Conservation (phyloP, 495 filamentous ascomycete species). For the Entonaema liquescens region DNA sequence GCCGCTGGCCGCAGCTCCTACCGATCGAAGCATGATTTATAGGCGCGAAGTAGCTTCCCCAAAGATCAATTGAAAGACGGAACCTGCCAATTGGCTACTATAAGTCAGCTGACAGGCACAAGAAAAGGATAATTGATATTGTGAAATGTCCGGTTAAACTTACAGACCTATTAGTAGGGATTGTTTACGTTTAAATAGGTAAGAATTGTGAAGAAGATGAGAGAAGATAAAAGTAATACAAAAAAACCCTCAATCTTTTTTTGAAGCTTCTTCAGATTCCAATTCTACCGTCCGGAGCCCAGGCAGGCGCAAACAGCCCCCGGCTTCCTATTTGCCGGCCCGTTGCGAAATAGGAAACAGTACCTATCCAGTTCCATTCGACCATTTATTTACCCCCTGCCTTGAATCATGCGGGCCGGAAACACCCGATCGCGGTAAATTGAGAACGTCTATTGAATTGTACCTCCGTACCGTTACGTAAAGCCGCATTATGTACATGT, state of each 20-base stretch:
- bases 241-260: slow-evolving; percentile 23
- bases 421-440: slow-evolving; percentile 30
- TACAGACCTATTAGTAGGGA: slow-evolving; percentile 4
- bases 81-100: slow-evolving; percentile 32
- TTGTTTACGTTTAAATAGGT: slow-evolving; percentile 4
- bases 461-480: neutral
- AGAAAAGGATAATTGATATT: slow-evolving; percentile 16
- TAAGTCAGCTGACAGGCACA: slow-evolving; percentile 28
- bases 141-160: slow-evolving; percentile 22
- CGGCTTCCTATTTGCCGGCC: slow-evolving; percentile 35
- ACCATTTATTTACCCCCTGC: slow-evolving; percentile 22
- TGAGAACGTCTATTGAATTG: neutral
- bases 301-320: slow-evolving; percentile 9
- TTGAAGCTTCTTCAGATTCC: slow-evolving; percentile 20
- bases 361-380: slow-evolving; percentile 24
- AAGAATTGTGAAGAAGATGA: neutral
- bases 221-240: neutral
- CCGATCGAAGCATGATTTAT: slow-evolving; percentile 55
- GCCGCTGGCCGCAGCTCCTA: slow-evolving; percentile 52
- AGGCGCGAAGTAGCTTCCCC: slow-evolving; percentile 29
- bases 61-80: slow-evolving; percentile 18
- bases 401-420: slow-evolving; percentile 27
- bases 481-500: neutral
- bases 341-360: slow-evolving; percentile 25
- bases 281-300: slow-evolving; percentile 14